Evolutionary conservation across 2,329 filamentous ascomycete genomes (phyloP), one percentile per base, ranked within the genome.

Genomic region (Epichloe sibirici): DNA sequence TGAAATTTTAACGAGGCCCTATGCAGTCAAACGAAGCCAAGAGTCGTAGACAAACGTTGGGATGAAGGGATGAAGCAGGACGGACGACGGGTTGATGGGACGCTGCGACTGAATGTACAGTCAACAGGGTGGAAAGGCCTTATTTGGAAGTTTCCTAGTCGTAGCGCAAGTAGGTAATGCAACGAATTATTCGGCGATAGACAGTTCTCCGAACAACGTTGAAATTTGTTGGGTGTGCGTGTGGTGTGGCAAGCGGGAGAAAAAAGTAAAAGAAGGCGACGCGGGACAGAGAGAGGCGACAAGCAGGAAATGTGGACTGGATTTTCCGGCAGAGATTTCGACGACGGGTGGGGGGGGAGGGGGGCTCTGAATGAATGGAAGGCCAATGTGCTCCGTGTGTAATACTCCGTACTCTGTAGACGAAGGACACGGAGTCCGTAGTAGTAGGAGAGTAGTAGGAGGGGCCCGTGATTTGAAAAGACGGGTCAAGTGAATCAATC

Each of bases 21-120:
- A 25, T 15, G 13, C 13, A 34, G 28, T 48, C 15, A 35, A 17
- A 28, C 35, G 9, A 39, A 39, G 15, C 44, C 23, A 21, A 48
- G 35, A 2, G 46, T 39, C 21, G 46, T 43, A 38, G 38, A 31
- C 15, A 6, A 45, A 25, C 25, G 37, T 21, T 21, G 17, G 17
- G 17, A 8, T 42, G 15, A 2, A 45, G 28, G 12, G 15, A 23
- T n/a, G 28, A 42, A 49, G 46, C 44, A 48, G 49, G 37, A 34
- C 28, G 15, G 43, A 9, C 17, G 23, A 44, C 12, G 23, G 17
- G 31, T 40, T 49, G 35, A 40, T 44, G 31, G 28, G 51, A 54
- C 55, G 53, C 58, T 59, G 58, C 55, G 58, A 59, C 56, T 45
- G 55, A 51, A 17, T 21, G 9, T 31, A 53, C 37, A 55, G 55